Evolutionary conservation across 2,329 filamentous ascomycete genomes (phyloP).

Genomic region (Fusarium tanahbumbuense): DNA sequence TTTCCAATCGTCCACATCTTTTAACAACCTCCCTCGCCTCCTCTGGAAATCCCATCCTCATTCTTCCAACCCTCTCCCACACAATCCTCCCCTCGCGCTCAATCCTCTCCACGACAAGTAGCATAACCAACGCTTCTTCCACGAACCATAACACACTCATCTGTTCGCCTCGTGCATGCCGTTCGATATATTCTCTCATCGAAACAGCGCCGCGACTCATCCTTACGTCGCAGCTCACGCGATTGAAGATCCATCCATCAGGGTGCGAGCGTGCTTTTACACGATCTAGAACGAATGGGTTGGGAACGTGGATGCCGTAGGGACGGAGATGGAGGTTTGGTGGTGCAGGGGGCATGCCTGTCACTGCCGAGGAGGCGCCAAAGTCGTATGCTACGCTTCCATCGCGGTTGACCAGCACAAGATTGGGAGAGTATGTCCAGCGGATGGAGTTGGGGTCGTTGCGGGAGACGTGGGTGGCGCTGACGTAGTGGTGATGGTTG

Average conservation of each 20-base stretch:
- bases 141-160: constrained; percentile 54
- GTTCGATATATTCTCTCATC: constrained; percentile 51
- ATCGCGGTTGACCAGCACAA: constrained; percentile 46
- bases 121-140: constrained; percentile 50
- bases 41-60: constrained; percentile 51
- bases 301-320: constrained; percentile 49
- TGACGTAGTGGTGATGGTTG: constrained; percentile 52
- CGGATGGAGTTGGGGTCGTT: constrained; percentile 48
- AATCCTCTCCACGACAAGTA: constrained; percentile 49
- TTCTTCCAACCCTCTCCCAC: constrained; percentile 52
- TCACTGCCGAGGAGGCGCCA: constrained; percentile 15
- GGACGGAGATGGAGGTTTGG: constrained; percentile 42
- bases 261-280: constrained; percentile 51
- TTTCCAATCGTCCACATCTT: constrained; percentile 48
- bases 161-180: constrained; percentile 51
- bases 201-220: constrained; percentile 47
- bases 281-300: constrained; percentile 50
- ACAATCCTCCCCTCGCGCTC: constrained; percentile 26
- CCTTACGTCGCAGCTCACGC: constrained; percentile 49
- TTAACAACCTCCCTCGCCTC: constrained; percentile 50
- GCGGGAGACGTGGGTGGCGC: constrained; percentile 50
- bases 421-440: constrained; percentile 52
- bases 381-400: constrained; percentile 51
- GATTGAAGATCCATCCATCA: constrained; percentile 52
- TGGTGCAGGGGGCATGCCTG: constrained; percentile 34